These are phyloP conservation scores for Fragaria iinumae DNA, from an alignment of 306 rosid species.

Conservation along the genomic window DNA sequence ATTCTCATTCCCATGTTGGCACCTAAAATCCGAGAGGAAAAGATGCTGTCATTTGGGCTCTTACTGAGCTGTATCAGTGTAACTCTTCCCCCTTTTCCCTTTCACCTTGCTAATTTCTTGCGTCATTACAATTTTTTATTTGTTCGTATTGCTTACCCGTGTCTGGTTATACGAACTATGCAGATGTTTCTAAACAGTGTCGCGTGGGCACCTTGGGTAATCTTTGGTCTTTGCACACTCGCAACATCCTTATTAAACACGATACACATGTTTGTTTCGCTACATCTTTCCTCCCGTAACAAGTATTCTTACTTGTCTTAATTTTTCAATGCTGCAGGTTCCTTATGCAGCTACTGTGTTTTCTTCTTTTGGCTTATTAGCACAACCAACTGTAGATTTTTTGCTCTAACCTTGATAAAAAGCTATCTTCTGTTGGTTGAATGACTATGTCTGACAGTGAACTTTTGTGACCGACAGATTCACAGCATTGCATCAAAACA, in stretches of 20 bases:
- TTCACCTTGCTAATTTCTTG: not conserved
- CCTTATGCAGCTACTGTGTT: slow-evolving; percentile 65
- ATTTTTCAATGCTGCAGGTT: slow-evolving; percentile 55
- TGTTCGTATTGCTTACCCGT: slow-evolving; percentile 5
- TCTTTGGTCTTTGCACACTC: slow-evolving; percentile 3
- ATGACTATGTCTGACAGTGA: slow-evolving; percentile 3
- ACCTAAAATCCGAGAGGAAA: slow-evolving; percentile 66
- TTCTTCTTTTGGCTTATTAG: slow-evolving; percentile 43
- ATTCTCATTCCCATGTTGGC: slow-evolving; percentile 64
- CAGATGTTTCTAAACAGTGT: slow-evolving; percentile 61
- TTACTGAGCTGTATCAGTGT: slow-evolving; percentile 51
- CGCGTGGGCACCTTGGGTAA: slow-evolving; percentile 87
- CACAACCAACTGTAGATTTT: slow-evolving; percentile 62
- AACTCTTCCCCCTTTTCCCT: not conserved
- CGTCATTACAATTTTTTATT: not conserved
- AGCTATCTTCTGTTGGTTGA: not conserved
- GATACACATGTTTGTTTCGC: not conserved
- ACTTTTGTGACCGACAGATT: slow-evolving; percentile 42
- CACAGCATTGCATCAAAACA: slow-evolving; percentile 87
- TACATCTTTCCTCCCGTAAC: not conserved
- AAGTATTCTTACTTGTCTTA: not conserved
- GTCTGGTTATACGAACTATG: slow-evolving; percentile 25
- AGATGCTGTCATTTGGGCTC: slow-evolving; percentile 67
- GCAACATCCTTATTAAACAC: not conserved
- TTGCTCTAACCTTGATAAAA: slow-evolving; percentile 1